Base-by-base conservation (phyloP, 1,139 yeast species). In the Candida gigantensis region DNA sequence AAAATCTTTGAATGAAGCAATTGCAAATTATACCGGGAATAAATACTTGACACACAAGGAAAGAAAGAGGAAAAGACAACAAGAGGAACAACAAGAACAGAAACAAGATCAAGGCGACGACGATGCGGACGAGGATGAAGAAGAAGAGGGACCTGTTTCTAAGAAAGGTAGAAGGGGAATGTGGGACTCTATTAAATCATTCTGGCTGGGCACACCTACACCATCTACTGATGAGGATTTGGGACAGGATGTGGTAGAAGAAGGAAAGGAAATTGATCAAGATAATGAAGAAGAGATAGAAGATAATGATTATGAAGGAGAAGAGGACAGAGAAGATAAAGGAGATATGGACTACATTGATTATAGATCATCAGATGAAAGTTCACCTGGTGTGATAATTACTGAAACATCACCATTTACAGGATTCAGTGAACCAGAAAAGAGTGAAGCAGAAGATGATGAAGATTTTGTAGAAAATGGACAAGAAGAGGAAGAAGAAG, bases 1-100 rank as follows among this genome's bases (percentile, higher is more conserved):
- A 4, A 68, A 59, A 45, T 71, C 80, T 20, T 68, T 78, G 75
- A 81, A 81, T 3, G 82, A 77, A 51, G 83, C 83, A 2, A 77
- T 78, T 24, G 81, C 81, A 6, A 73, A 76, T 3, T 78, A 78
- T 51, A 71, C 81, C 1, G 81, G 81, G 15, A 70, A 67, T 47
- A 74, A 68, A 48, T 73, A 70, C 47, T 53, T 72, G 28, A 59
- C 71, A 15, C 68, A 65, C 41, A 58, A 60, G 30, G 72, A 70
- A 42, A 57, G 58, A 46, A 61, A 55, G 38, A 62, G 63, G 41
- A 58, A 54, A 43, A 47, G 53, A 32, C 53, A 51, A 35, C 43
- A 43, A 27, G 44, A 43, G 26, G 31, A 24, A 11, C 35, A 11
- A 17, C 11, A 12, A 3, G 29, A 30, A 26, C 35, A 31, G 14